A percentile compares a stretch with the other conserved stretches of the same genome.
Conservation (phyloP, 2,329 filamentous ascomycete genomes). For the Exserohilum turcica region DNA sequence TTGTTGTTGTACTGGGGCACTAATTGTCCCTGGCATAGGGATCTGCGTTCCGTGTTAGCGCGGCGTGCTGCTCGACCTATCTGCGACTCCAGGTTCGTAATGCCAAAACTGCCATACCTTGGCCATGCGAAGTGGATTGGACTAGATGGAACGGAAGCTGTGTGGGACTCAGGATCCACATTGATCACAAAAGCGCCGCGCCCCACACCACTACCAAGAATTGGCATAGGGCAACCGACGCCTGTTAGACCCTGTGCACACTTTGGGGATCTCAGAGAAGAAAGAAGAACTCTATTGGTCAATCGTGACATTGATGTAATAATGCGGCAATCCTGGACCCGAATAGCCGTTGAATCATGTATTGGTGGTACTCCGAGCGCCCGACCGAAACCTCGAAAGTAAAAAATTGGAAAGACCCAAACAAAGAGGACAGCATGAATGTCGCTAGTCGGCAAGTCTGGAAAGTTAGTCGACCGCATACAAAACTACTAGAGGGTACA, state of each 20-base stretch:
- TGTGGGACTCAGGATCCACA: background rate
- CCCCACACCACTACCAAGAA: background rate
- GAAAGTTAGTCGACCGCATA: constrained; percentile 11
- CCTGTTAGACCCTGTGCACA: background rate
- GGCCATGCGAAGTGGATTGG: background rate
- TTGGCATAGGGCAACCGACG: background rate
- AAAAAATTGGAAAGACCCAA: background rate
- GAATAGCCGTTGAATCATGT: background rate
- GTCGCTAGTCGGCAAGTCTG: constrained; percentile 33
- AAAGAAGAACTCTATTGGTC: background rate
- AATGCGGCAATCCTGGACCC: background rate
- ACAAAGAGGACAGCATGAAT: background rate
- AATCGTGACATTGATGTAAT: background rate
- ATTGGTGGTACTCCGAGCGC: constrained; percentile 1
- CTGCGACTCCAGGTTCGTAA: background rate
- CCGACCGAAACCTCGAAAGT: background rate
- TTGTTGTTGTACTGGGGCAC: background rate
- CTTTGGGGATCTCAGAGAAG: background rate
- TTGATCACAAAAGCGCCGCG: background rate
- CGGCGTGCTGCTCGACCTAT: background rate
- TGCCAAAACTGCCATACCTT: background rate
- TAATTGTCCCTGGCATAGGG: background rate
- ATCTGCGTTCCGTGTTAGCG: background rate
- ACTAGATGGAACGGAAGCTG: background rate
- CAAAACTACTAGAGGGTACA: background rate